Evolutionary conservation across 2,329 filamentous ascomycete species (phyloP).

Genomic region (Teratosphaeria viscida): DNA sequence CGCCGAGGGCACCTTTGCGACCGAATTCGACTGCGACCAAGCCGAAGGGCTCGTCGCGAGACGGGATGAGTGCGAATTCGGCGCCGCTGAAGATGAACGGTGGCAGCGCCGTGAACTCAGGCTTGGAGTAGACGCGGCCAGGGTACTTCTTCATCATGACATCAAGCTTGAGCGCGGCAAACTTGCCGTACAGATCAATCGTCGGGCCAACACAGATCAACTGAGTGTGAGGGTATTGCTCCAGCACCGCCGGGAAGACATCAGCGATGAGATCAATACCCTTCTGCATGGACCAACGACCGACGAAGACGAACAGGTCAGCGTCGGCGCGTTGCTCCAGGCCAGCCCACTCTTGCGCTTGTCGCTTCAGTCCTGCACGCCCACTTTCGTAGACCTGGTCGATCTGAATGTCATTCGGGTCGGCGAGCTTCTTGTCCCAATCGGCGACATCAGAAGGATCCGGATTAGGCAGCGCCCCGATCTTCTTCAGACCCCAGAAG

Average conservation of each 20-base stretch:
- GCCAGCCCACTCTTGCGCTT: constrained; percentile 59
- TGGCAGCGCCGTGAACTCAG: constrained; percentile 57
- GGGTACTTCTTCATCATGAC: constrained; percentile 57
- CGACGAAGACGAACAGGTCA: constrained; percentile 58
- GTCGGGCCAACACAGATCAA: constrained; percentile 54
- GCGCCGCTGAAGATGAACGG: constrained; percentile 57
- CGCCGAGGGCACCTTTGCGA: constrained; percentile 56
- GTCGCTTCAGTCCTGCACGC: constrained; percentile 44
- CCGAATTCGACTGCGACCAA: constrained; percentile 60
- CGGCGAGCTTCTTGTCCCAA: constrained; percentile 46
- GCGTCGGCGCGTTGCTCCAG: constrained; percentile 51
- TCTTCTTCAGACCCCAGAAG: constrained; percentile 55
- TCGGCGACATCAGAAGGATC: constrained; percentile 55
- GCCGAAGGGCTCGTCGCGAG: constrained; percentile 59
- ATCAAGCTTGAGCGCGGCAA: constrained; percentile 54
- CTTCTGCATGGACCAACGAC: constrained; percentile 60
- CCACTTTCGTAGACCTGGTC: constrained; percentile 46
- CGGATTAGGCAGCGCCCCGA: constrained; percentile 54
- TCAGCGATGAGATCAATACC: constrained; percentile 59
- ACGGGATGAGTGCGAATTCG: constrained; percentile 58
- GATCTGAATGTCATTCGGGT: constrained; percentile 41
- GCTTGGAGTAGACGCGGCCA: constrained; percentile 55
- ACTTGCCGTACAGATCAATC: constrained; percentile 58
- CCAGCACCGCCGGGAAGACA: constrained; percentile 53
- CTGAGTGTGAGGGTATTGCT: constrained; percentile 49